These are phyloP conservation scores for Aspergillus fumigatiaffinis DNA, from an alignment of 2,329 filamentous ascomycete species.

Conservation along the genomic window DNA sequence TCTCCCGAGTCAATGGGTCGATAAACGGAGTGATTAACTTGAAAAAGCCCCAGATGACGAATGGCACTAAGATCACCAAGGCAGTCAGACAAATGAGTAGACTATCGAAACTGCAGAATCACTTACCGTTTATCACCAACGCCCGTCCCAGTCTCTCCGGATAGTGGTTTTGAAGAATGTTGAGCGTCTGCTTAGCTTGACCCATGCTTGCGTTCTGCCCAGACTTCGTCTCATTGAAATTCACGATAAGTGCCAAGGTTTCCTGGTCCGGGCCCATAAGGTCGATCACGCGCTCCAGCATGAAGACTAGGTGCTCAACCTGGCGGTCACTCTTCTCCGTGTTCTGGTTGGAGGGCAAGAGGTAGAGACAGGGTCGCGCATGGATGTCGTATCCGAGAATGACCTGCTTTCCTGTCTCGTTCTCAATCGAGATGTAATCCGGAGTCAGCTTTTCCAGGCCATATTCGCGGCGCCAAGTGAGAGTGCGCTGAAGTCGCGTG, in stretches of 20 bases:
- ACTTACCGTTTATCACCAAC: constrained; percentile 79
- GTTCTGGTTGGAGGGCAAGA: constrained; percentile 88
- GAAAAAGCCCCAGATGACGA: constrained; percentile 90
- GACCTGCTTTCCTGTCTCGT: constrained; percentile 94
- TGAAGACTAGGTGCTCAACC: constrained; percentile 90
- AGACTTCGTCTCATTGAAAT: constrained; percentile 77
- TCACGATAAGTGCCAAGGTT: constrained; percentile 79
- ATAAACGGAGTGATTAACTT: constrained; percentile 95
- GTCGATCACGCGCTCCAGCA: constrained; percentile 87
- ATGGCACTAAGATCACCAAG: constrained; percentile 61
- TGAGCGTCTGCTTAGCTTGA: constrained; percentile 76
- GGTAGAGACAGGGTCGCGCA: constrained; percentile 82
- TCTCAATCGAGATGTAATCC: constrained; percentile 88
- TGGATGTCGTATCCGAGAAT: constrained; percentile 82
- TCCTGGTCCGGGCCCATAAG: constrained; percentile 85
- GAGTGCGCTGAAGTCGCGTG: constrained; percentile 73
- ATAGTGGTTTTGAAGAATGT: constrained; percentile 93
- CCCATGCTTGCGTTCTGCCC: constrained; percentile 72
- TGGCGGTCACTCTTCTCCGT: constrained; percentile 81
- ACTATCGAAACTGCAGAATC: neutral
- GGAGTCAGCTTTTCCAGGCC: constrained; percentile 69
- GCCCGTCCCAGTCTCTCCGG: constrained; percentile 86
- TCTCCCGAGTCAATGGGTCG: constrained; percentile 86
- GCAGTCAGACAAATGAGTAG: neutral
- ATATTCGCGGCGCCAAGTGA: constrained; percentile 88